Conservation (phyloP, 2,329 filamentous ascomycete species). For the Cercospora sp. region DNA sequence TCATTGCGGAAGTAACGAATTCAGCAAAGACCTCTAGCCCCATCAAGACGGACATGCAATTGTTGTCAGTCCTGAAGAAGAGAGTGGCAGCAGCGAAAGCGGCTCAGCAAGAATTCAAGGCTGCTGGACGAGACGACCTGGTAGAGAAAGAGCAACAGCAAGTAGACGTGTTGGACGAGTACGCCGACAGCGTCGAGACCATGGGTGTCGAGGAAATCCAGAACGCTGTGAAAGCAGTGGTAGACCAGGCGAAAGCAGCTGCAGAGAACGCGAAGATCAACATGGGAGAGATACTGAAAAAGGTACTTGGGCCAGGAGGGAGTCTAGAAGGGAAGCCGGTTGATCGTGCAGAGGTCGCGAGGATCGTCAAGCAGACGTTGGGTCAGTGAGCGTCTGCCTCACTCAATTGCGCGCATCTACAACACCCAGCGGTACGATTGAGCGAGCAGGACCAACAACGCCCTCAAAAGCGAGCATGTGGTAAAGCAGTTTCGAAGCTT, state of each 20-base stretch:
- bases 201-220: conserved; percentile 61
- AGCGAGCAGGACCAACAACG: not conserved
- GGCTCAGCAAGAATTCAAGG: conserved; percentile 64
- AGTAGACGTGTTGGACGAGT: conserved; percentile 65
- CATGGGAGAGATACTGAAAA: conserved; percentile 65
- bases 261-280: conserved; percentile 53
- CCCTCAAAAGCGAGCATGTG: not conserved
- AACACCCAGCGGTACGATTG: not conserved
- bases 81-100: conserved; percentile 59
- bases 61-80: conserved; percentile 68
- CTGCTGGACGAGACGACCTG: conserved; percentile 66
- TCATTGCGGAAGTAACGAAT: conserved; percentile 72
- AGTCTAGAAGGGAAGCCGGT: conserved; percentile 64
- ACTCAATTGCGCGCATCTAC: not conserved
- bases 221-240: conserved; percentile 53
- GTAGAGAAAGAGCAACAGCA: conserved; percentile 70
- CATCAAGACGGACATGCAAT: conserved; percentile 68
- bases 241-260: conserved; percentile 51
- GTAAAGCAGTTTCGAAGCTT: not conserved
- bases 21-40: conserved; percentile 71
- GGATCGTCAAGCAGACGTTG: conserved; percentile 56
- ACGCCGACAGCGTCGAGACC: conserved; percentile 60
- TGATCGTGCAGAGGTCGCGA: conserved; percentile 62
- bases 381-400: conserved; percentile 17
- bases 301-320: conserved; percentile 52